phyloP scores from a whole-genome alignment of 352 stramenopile species.

The Detonula confervacea region DNA sequence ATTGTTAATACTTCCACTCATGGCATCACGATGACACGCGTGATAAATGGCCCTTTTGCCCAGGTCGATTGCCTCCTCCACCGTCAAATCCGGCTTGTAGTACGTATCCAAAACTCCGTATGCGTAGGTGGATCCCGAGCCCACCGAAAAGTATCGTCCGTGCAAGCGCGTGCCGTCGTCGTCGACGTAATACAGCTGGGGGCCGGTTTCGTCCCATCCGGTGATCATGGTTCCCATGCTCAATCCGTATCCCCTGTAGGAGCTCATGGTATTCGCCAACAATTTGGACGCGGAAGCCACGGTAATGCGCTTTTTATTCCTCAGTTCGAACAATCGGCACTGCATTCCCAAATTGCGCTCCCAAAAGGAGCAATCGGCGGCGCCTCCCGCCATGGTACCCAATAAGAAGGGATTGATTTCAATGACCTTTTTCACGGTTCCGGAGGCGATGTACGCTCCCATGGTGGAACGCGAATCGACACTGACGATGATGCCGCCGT shows the following conservation, averaged over 20 bases:
- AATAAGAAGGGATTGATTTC: slow-evolving; percentile 99
- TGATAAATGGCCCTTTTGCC: slow-evolving; percentile 99
- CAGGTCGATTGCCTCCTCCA: slow-evolving; percentile 99
- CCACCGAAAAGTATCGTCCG: slow-evolving; percentile 98
- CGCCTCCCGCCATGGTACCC: slow-evolving; percentile 98
- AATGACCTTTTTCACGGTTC: slow-evolving; percentile 99
- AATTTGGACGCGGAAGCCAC: slow-evolving; percentile 98
- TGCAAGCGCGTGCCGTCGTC: slow-evolving; percentile 98
- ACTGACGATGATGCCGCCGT: slow-evolving; percentile 95
- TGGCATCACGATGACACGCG: slow-evolving; percentile 98
- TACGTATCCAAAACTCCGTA: slow-evolving; percentile 98
- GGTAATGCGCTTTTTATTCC: slow-evolving; percentile 99
- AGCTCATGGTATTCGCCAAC: slow-evolving; percentile 98
- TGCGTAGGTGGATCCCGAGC: slow-evolving; percentile 98
- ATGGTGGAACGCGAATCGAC: slow-evolving; percentile 99
- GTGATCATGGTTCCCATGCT: slow-evolving; percentile 99
- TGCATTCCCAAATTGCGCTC: slow-evolving; percentile 97
- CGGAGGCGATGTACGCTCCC: slow-evolving; percentile 98
- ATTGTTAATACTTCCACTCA: slow-evolving; percentile 97
- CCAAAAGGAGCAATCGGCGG: slow-evolving; percentile 99
- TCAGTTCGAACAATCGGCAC: slow-evolving; percentile 97
- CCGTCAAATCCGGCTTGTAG: slow-evolving; percentile 94
- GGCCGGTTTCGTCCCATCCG: slow-evolving; percentile 98
- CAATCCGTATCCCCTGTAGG: slow-evolving; percentile 89
- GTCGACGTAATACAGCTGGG: slow-evolving; percentile 99